phyloP scores from a whole-genome alignment of 2,329 filamentous ascomycete genomes.

The Phialocephala subalpina region DNA sequence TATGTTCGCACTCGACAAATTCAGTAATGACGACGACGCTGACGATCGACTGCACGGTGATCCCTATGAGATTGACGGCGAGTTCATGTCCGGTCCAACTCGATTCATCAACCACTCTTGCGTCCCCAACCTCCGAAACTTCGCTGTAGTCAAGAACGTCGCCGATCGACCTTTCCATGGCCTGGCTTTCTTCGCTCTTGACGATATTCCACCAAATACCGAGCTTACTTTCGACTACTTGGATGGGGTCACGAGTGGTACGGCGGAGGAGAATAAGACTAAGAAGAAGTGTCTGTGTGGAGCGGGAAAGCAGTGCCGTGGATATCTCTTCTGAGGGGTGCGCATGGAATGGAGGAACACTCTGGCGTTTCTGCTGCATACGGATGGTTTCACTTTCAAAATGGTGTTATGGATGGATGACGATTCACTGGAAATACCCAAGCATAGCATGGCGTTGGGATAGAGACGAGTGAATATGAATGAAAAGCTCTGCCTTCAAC shows the following conservation, averaged over 20 bases:
- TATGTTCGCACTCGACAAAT: slow-evolving; percentile 84
- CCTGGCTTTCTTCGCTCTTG: slow-evolving; percentile 76
- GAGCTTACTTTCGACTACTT: slow-evolving; percentile 86
- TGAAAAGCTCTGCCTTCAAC: not conserved
- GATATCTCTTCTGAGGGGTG: slow-evolving; percentile 68
- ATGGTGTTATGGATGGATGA: not conserved
- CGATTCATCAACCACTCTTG: slow-evolving; percentile 88
- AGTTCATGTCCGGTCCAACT: slow-evolving; percentile 80
- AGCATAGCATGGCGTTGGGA: slow-evolving; percentile 9
- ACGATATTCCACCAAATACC: slow-evolving; percentile 68
- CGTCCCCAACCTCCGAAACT: slow-evolving; percentile 80
- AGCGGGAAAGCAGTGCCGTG: slow-evolving; percentile 67
- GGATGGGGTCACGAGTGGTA: slow-evolving; percentile 65
- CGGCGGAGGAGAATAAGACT: slow-evolving; percentile 53
- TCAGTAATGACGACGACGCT: slow-evolving; percentile 63
- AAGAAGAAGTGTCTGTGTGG: slow-evolving; percentile 71
- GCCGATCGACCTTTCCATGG: slow-evolving; percentile 79
- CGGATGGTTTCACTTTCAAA: not conserved
- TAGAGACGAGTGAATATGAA: not conserved
- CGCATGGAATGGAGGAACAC: not conserved
- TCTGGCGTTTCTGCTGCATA: slow-evolving; percentile 14
- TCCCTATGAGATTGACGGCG: slow-evolving; percentile 71
- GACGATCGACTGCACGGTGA: slow-evolving; percentile 63
- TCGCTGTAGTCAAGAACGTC: slow-evolving; percentile 80
- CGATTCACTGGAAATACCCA: not conserved